Percentiles rank a stretch among this genome's conserved stretches.
phyloP scores from a whole-genome alignment of 164 flowering plant genomes.

The Malania oleifera region DNA sequence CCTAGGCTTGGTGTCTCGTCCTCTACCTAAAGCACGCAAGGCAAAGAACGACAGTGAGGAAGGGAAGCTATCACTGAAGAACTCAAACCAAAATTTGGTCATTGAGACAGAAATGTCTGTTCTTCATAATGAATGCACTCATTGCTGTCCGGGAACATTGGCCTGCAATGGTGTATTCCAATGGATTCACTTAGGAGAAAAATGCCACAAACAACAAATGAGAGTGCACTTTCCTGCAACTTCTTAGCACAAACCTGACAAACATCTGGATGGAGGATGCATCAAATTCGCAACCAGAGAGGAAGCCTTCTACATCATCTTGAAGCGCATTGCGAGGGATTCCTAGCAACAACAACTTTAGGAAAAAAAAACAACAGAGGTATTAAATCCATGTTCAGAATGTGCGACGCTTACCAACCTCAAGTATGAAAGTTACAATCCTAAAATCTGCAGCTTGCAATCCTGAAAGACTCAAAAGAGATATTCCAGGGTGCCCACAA shows the following conservation, averaged over 20 bases:
- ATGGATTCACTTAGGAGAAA: background rate
- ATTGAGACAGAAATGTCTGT: conserved; percentile 57
- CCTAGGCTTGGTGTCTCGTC: too few relatives aligned
- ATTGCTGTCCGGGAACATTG: conserved; percentile 36
- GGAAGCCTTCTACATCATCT: conserved; percentile 69
- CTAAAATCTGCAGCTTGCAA: too few relatives aligned
- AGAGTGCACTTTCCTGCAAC: background rate
- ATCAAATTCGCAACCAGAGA: conserved; percentile 53
- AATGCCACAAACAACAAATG: background rate
- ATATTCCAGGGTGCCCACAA: too few relatives aligned
- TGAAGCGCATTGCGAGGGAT: conserved; percentile 45
- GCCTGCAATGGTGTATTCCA: conserved; percentile 32
- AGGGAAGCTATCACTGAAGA: conserved; percentile 40
- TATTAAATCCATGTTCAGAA: too few relatives aligned
- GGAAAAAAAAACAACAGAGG: background rate
- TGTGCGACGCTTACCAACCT: too few relatives aligned
- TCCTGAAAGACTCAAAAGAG: too few relatives aligned
- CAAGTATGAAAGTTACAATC: too few relatives aligned
- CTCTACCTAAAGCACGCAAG: too few relatives aligned
- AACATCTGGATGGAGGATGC: conserved; percentile 31
- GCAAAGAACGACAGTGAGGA: too few relatives aligned
- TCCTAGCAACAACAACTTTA: conserved; percentile 47
- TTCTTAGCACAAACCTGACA: conserved; percentile 30
- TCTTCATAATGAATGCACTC: conserved; percentile 52
- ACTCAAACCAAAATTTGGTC: conserved; percentile 45